phyloP scores from a whole-genome alignment of 768 basidiomycete species.

The Sarcodon aspratus region DNA sequence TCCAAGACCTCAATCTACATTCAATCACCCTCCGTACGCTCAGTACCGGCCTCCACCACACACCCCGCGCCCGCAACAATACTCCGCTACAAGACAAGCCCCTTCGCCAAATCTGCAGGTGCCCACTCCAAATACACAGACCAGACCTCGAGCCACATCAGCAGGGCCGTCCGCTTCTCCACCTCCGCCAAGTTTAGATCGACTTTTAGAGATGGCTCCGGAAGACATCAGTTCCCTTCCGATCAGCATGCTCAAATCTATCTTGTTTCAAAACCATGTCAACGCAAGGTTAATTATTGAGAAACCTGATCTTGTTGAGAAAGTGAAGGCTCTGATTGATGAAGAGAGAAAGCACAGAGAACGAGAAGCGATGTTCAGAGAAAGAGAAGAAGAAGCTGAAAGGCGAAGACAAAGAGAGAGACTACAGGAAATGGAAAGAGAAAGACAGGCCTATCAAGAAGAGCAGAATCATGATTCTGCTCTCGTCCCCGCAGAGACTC shows the following conservation, averaged over 20 bases:
- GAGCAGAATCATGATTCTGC: neutral
- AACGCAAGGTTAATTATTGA: constrained; percentile 63
- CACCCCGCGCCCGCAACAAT: constrained; percentile 1
- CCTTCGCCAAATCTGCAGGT: constrained; percentile 6
- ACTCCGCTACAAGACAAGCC: constrained; percentile 6
- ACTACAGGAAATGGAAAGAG: constrained; percentile 9
- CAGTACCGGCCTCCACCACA: neutral
- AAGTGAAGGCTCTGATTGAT: constrained; percentile 52
- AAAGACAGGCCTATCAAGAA: constrained; percentile 2
- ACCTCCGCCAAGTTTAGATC: constrained; percentile 49
- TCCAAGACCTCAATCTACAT: constrained; percentile 53
- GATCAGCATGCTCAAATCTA: constrained; percentile 62
- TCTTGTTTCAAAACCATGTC: constrained; percentile 73
- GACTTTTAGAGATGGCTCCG: constrained; percentile 50
- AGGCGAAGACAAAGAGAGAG: constrained; percentile 1
- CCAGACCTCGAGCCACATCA: constrained; percentile 22
- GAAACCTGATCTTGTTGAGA: constrained; percentile 73
- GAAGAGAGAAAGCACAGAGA: constrained; percentile 21
- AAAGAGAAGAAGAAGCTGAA: neutral
- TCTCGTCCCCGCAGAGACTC: neutral
- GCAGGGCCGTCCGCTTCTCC: constrained; percentile 22
- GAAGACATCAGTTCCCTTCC: constrained; percentile 50
- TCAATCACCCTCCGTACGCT: neutral
- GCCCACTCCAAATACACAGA: constrained; percentile 10
- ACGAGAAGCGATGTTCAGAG: constrained; percentile 10